Base-by-base conservation (phyloP, 495 filamentous ascomycete species). In the Paragyromitra xinjiangensis region DNA sequence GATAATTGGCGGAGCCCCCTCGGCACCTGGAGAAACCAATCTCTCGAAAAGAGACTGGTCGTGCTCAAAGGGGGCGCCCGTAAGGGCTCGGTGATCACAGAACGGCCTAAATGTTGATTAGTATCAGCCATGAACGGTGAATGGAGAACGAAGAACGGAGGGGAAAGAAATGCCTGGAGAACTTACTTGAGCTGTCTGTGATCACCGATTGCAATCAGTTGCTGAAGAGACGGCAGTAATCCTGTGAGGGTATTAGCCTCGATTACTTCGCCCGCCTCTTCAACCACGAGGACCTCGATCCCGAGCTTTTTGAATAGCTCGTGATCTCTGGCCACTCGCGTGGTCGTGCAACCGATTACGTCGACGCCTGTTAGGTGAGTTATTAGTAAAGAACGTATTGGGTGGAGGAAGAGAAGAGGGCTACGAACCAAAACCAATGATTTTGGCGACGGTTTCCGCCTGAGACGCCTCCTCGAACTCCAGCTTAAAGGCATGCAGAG, bases 21-120 rank as follows among this genome's bases (percentile, higher is more conserved):
- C 42, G 12, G 69, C 29, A 40, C 26, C 64, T 29, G 69, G 58
- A 44, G 50, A 58, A 48, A 77, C 51, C 16, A 77, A 45, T 40
- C 74, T 77, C 74, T 77, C 74, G 37, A 77, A 77, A 5, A 77
- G 69, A 65, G 74, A 77, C 26, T 73, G 48, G 22, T 77, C 74
- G 9, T 77, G 74, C 14, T 66, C 44, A 26, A 64, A 77, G 22
- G 62, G 40, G 5, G 50, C 51, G 19, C 74, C 68, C 39, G 74
- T 59, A 61, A 77, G 74, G 8, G 39, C 74, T 2, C 19, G 69
- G 37, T 73, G 39, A 50, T 65, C 61, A 42, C 69, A 73, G 42
- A 77, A 77, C 19, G 74, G 74, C 51, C 69, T 77, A 64, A 50
- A 5, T 66, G 24, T 73, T 3, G 29, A 34, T 34, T 40, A 69